Base-by-base conservation (phyloP, 2,329 filamentous ascomycete genomes). In the Aschersonia sp. region DNA sequence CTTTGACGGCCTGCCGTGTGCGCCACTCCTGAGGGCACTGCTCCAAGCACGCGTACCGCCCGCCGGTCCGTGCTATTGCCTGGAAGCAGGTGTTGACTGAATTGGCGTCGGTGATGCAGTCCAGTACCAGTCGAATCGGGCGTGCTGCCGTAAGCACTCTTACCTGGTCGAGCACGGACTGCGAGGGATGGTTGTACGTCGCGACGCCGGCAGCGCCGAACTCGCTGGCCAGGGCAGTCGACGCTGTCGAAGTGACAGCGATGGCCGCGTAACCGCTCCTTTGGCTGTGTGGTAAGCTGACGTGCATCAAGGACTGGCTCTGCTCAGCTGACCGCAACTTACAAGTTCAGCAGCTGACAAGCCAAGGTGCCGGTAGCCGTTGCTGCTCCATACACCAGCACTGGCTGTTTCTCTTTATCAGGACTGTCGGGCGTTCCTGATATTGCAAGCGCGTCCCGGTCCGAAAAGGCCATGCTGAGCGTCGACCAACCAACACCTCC, bases 41-140 rank as follows among this genome's bases (percentile, higher is more conserved):
- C 45, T 65, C 61, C 0, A 65, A 53, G 29, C 58, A 63, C 6
- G 58, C 61, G 45, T 63, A 64, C 1, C 54, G 53, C 2, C 56
- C 61, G 1, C 62, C 62, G 0, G 53, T 49, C 2, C 62, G 58
- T 0, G 47, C 50, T 11, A 65, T 37, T 4, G 56, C 55, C 1
- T 39, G 50, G 35, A 58, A 58, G 46, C 60, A 64, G 2, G 48
- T 48, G 1, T 50, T 46, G 0, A 47, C 58, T 0, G 61, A 62
- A 30, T 59, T 55, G 2, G 54, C 44, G 14, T 37, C 46, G 0
- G 60, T 62, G 44, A 64, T 63, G 51, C 60, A 63, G 45, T 64
- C 61, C 2, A 64, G 46, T 4, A 50, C 55, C 22, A 56, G 52
- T 8, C 52, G 51, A 6, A 62, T 55, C 11, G 54, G 53, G 4